Evolutionary conservation across 2,329 filamentous ascomycete species (phyloP), one percentile per base, ranked within the genome.

Genomic region (Fusarium pilosicola): DNA sequence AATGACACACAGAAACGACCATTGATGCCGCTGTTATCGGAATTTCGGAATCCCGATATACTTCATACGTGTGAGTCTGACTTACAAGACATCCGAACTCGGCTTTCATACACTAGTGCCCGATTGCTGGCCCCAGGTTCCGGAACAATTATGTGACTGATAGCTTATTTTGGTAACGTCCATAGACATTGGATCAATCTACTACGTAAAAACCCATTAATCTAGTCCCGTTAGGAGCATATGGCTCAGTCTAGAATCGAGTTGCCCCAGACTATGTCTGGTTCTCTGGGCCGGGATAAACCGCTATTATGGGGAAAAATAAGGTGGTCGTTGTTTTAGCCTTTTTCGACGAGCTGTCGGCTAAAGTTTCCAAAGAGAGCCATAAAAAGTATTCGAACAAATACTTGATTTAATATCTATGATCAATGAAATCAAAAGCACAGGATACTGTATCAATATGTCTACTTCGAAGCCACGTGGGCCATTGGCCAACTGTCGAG

Each of bases 321-420:
- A 30, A 45, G 30, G 54, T 48, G 24, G 61, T 36, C 62, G 36
- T 60, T 52, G 3, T 65, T 54, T 65, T 66, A 42, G 26, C 62
- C 52, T 17, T 46, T 59, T 65, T 39, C 24, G 14, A 30, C 18
- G 7, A 36, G 26, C 7, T 58, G 17, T 68, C 46, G 46, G 54
- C 34, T 54, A 48, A 36, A 30, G 5, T 66, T 45, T 51, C 62
- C 32, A 5, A 45, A 57, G 57, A 7, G 18, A 36, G 49, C 45
- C 28, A 32, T 34, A 34, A 20, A 34, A 26, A 52, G 18, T 24
- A 36, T 7, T 7, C 11, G 30, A 51, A 18, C 15, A 24, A 24
- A 24, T 52, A 15, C 6, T 7, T 36, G 17, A 14, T 36, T 20
- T 24, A 36, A 52, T 26, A 34, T n/a, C 28, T 2, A n/a, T 32